These are phyloP conservation scores for Leucaena leucocephala DNA, from an alignment of 306 rosid species.

Conservation along the genomic window DNA sequence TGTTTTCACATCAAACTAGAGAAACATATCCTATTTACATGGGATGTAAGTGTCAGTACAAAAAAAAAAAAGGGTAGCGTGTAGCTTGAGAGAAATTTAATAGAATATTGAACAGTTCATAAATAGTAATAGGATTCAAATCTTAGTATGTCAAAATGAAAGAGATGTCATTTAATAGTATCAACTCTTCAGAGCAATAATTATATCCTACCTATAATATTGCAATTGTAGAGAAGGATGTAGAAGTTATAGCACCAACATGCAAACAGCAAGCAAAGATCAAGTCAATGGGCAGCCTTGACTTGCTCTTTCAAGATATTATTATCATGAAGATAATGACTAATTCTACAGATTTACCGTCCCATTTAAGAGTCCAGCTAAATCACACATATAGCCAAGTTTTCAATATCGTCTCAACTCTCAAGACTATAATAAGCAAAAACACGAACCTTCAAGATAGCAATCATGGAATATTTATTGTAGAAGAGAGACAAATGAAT, in stretches of 20 bases:
- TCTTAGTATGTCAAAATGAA: background rate
- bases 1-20: conserved; percentile 28
- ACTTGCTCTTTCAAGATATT: background rate
- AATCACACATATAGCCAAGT: background rate
- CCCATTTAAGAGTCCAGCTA: conserved; percentile 14
- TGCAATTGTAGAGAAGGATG: background rate
- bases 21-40: background rate
- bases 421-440: conserved; percentile 8
- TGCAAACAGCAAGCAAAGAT: conserved; percentile 19
- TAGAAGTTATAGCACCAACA: conserved; percentile 9
- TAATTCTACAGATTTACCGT: background rate
- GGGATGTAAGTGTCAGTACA: background rate
- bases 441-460: conserved; percentile 25
- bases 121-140: too few species aligned
- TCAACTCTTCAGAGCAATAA: background rate
- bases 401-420: conserved; percentile 9
- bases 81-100: background rate
- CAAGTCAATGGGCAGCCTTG: conserved; percentile 20
- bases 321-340: background rate
- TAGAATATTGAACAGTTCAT: background rate
- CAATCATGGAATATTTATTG: conserved; percentile 7
- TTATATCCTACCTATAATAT: background rate
- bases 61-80: background rate
- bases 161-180: background rate
- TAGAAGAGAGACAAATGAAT: background rate